Evolutionary conservation across 1,284 basidiomycete genomes (phyloP).

Genomic region (Malassezia cuniculi): DNA sequence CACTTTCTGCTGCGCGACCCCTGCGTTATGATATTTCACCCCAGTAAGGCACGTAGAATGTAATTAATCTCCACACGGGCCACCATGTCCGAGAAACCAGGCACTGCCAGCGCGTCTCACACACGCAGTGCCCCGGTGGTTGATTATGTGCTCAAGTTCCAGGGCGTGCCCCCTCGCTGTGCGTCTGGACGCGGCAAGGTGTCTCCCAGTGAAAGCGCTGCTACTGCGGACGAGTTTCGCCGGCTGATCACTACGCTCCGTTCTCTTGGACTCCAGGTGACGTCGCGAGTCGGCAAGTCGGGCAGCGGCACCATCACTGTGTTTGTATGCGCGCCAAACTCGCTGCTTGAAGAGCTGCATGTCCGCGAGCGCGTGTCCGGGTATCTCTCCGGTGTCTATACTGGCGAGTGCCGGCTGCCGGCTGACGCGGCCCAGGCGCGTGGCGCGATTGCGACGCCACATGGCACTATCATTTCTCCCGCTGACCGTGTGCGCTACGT

Average conservation of each 20-base stretch:
- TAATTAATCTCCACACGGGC: too few species aligned
- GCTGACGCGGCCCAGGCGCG: not conserved
- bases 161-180: conserved; percentile 4
- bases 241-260: conserved; percentile 18
- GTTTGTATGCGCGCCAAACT: conserved; percentile 25
- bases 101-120: too few species aligned
- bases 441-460: not conserved
- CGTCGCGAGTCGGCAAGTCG: conserved; percentile 21
- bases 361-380: conserved; percentile 23
- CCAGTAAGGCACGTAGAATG: too few species aligned
- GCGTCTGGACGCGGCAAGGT: too few species aligned
- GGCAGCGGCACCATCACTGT: conserved; percentile 23
- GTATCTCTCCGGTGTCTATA: conserved; percentile 33
- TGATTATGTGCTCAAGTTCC: conserved; percentile 13
- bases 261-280: conserved; percentile 24
- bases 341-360: conserved; percentile 15
- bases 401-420: conserved; percentile 1
- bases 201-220: too few species aligned
- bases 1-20: too few species aligned
- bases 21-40: too few species aligned
- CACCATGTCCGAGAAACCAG: too few species aligned
- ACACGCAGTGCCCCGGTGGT: conserved; percentile 1
- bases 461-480: conserved; percentile 11
- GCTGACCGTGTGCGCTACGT: conserved; percentile 28
- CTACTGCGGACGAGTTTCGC: conserved; percentile 22